These are phyloP conservation scores for Carex littledalei DNA, from an alignment of 176 grass and related monocot species.

Conservation along the genomic window DNA sequence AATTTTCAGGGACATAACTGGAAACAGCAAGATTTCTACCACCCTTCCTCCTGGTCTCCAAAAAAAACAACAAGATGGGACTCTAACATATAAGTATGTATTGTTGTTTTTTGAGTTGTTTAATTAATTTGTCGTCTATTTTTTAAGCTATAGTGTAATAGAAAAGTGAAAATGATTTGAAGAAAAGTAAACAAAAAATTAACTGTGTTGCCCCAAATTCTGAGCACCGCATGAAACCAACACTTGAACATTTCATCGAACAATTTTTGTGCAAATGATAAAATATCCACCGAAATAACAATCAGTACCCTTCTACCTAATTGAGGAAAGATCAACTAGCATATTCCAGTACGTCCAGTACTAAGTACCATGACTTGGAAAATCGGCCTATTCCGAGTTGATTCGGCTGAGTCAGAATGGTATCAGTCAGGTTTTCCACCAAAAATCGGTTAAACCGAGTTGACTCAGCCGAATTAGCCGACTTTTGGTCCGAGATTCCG, in stretches of 20 bases:
- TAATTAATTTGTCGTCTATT: background rate
- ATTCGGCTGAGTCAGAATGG: no score
- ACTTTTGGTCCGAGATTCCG: no score
- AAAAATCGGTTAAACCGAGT: no score
- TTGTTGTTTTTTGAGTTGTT: background rate
- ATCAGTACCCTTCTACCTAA: background rate
- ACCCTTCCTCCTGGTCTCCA: slow-evolving; percentile 11
- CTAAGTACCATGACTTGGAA: no score
- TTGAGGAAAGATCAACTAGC: background rate
- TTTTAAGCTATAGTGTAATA: background rate
- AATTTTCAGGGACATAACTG: slow-evolving; percentile 16
- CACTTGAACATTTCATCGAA: background rate
- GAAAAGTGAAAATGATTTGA: background rate
- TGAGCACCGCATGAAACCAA: background rate
- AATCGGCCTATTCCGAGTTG: no score
- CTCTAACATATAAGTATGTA: slow-evolving; percentile 7
- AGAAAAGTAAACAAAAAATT: background rate
- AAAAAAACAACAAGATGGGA: background rate
- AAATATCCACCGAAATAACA: background rate
- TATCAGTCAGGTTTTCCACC: no score
- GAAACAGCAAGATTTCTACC: background rate
- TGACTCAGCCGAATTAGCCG: no score
- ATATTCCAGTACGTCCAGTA: background rate
- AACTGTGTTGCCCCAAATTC: background rate
- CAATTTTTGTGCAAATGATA: background rate